These are phyloP conservation scores for Ambrosia trifida DNA, from an alignment of 129 eudicot genomes.

Conservation along the genomic window DNA sequence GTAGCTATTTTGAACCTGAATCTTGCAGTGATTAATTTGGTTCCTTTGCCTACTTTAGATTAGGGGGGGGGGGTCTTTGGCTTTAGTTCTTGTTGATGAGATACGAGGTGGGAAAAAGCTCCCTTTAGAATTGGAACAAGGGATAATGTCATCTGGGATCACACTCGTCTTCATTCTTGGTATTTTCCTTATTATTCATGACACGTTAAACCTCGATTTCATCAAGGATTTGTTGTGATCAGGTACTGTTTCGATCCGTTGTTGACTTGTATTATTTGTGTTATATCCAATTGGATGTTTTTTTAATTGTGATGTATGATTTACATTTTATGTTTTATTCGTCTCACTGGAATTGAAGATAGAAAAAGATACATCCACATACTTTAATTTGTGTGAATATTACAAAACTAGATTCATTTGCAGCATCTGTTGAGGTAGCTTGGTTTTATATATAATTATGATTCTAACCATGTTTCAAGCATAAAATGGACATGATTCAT, in stretches of 20 bases:
- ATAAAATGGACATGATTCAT: no score
- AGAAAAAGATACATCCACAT: conserved; percentile 14
- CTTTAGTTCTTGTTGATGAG: conserved; percentile 46
- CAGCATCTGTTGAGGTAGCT: no score
- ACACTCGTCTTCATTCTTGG: conserved; percentile 74
- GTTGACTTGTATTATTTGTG: conserved; percentile 33
- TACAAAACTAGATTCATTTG: not conserved
- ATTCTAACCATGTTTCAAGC: no score
- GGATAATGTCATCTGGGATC: conserved; percentile 91
- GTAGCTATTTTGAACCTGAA: conserved; percentile 86
- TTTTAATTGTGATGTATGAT: conserved; percentile 12
- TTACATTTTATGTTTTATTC: not conserved
- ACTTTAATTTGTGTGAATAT: conserved; percentile 18
- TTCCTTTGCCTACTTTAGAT: conserved; percentile 92
- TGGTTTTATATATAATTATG: no score
- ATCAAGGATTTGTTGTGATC: conserved; percentile 63
- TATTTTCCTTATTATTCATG: conserved; percentile 69
- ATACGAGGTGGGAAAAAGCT: conserved; percentile 46
- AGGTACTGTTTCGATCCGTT: conserved; percentile 27
- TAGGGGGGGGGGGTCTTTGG: conserved; percentile 93
- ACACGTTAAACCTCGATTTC: conserved; percentile 83
- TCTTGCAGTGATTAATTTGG: conserved; percentile 88
- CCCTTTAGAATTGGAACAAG: conserved; percentile 77
- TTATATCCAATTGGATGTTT: conserved; percentile 30
- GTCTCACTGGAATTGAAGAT: conserved; percentile 16